These are phyloP conservation scores for Ilex aquifolium DNA, from an alignment of 257 asterid species.

Conservation along the genomic window DNA sequence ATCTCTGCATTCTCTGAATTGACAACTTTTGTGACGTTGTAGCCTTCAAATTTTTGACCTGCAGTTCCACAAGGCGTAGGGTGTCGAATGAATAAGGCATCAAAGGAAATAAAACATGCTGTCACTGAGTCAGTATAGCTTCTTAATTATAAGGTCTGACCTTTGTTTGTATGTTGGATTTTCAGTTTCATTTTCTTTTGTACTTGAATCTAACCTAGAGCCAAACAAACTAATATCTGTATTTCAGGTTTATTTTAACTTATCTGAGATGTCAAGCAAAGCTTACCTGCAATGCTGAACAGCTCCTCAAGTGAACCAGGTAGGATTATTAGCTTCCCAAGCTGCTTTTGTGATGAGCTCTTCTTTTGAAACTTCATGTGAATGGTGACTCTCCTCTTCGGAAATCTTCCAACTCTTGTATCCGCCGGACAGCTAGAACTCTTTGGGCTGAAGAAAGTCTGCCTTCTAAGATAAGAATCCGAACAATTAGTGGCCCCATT, in stretches of 20 bases:
- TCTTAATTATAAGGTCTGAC: slow-evolving; percentile 2
- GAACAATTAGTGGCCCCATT: slow-evolving; percentile 17
- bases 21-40: slow-evolving; percentile 35
- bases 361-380: slow-evolving; percentile 37
- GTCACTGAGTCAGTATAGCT: neutral
- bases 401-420: slow-evolving; percentile 17
- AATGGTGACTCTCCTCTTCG: slow-evolving; percentile 71
- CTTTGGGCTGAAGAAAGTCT: slow-evolving; percentile 22
- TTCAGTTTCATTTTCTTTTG: neutral
- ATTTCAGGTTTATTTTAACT: neutral
- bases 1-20: slow-evolving; percentile 73
- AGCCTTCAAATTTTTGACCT: slow-evolving; percentile 66
- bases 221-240: too few relatives aligned
- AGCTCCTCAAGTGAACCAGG: neutral
- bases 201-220: neutral
- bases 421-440: slow-evolving; percentile 19
- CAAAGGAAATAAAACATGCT: neutral
- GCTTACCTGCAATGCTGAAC: slow-evolving; percentile 1
- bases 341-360: slow-evolving; percentile 22
- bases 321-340: slow-evolving; percentile 6
- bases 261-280: neutral
- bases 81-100: slow-evolving; percentile 18
- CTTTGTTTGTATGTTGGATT: neutral
- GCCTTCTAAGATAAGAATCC: slow-evolving; percentile 13
- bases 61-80: slow-evolving; percentile 37